Percentiles rank a stretch among this genome's conserved stretches.
These are phyloP conservation scores for Fonsecaea multimorphosa DNA, from an alignment of 2,329 filamentous ascomycete genomes.

Conservation along the genomic window DNA sequence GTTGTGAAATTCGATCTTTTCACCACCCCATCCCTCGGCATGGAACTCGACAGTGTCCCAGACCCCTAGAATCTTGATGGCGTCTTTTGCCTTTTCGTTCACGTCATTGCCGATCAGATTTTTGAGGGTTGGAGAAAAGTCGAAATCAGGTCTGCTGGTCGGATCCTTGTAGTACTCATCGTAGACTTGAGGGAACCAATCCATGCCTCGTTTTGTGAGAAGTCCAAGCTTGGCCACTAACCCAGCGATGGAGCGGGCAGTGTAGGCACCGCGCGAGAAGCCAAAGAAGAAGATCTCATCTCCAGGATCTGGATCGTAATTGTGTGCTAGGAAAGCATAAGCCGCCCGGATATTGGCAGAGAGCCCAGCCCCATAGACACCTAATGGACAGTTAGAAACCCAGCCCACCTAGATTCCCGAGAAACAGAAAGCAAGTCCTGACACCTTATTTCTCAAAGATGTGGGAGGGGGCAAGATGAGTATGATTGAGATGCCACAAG, in stretches of 20 bases:
- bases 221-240: conserved; percentile 55
- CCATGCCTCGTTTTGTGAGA: conserved; percentile 40
- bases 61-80: conserved; percentile 47
- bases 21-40: conserved; percentile 39
- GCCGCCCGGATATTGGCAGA: conserved; percentile 34
- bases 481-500: not conserved
- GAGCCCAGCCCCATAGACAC: conserved; percentile 34
- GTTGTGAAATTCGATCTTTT: conserved; percentile 42
- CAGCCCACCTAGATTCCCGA: not conserved
- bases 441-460: not conserved
- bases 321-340: conserved; percentile 43
- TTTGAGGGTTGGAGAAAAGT: conserved; percentile 26
- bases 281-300: conserved; percentile 59
- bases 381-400: conserved; percentile 6
- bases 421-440: not conserved
- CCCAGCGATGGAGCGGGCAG: conserved; percentile 54
- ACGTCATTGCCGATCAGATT: conserved; percentile 30
- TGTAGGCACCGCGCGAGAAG: conserved; percentile 57
- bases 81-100: conserved; percentile 43
- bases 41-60: conserved; percentile 44
- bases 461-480: not conserved
- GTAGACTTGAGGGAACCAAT: conserved; percentile 42
- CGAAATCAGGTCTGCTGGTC: conserved; percentile 26
- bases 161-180: conserved; percentile 36
- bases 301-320: conserved; percentile 46